These are phyloP conservation scores for Casuarina glauca DNA, from an alignment of 306 rosid species.

Conservation along the genomic window DNA sequence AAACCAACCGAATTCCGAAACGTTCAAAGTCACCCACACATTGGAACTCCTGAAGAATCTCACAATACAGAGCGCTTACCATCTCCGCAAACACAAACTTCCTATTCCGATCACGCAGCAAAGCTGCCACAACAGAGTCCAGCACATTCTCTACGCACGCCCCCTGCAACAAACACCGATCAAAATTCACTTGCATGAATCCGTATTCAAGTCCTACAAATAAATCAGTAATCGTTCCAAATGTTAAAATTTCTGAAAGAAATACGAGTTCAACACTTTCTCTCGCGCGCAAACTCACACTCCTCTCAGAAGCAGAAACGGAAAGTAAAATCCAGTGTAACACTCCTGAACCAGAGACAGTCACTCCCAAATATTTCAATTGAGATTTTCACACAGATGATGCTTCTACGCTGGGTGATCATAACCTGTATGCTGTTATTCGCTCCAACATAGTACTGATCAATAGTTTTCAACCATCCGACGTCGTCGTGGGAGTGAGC, in stretches of 20 bases:
- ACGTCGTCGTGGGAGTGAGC: slow-evolving; percentile 88
- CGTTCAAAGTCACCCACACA: background rate
- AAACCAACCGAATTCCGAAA: background rate
- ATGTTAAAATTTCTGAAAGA: too few species aligned
- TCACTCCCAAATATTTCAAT: too few species aligned
- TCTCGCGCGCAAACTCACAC: too few species aligned
- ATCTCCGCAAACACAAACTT: slow-evolving; percentile 82
- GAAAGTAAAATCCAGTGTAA: too few species aligned
- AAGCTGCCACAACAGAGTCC: slow-evolving; percentile 72
- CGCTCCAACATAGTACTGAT: slow-evolving; percentile 89
- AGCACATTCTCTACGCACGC: slow-evolving; percentile 81
- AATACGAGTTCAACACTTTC: too few species aligned
- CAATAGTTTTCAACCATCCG: slow-evolving; percentile 87
- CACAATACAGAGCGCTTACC: slow-evolving; percentile 39
- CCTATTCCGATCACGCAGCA: slow-evolving; percentile 74
- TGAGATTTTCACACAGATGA: too few species aligned
- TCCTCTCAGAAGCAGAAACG: too few species aligned
- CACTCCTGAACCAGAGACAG: too few species aligned
- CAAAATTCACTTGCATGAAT: background rate
- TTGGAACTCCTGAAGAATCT: too few species aligned
- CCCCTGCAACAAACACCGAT: slow-evolving; percentile 37
- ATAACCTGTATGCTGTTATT: slow-evolving; percentile 74
- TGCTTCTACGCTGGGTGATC: background rate
- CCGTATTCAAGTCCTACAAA: background rate
- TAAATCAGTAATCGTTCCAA: too few species aligned